Evolutionary conservation across 129 eudicot species (phyloP).

Genomic region (Flaveria linearis): DNA sequence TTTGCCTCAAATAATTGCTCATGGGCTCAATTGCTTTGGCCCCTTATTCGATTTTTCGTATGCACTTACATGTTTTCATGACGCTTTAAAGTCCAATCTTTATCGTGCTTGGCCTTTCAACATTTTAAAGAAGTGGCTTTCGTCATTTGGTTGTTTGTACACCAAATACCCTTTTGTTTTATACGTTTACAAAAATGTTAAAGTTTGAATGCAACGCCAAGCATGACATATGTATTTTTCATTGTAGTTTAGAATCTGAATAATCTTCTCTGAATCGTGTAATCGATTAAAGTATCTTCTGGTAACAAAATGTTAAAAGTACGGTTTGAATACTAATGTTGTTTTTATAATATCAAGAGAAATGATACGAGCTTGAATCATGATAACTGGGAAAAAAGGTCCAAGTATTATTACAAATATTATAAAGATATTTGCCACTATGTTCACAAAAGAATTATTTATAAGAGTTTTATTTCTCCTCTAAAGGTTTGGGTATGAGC

Average conservation of each 20-base stretch:
- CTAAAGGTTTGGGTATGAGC: constrained; percentile 31
- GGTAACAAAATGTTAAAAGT: not conserved
- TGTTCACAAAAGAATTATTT: constrained; percentile 30
- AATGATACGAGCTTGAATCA: not conserved
- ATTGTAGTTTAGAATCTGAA: no score
- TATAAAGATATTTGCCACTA: constrained; percentile 40
- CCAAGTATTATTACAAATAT: constrained; percentile 23
- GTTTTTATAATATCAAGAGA: not conserved
- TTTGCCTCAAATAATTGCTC: constrained; percentile 44
- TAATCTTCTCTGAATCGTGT: no score
- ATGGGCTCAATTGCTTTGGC: constrained; percentile 31
- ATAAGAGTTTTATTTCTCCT: constrained; percentile 26
- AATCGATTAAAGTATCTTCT: no score
- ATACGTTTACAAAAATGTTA: constrained; percentile 25
- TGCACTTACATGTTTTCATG: not conserved
- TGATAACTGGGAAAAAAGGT: constrained; percentile 31
- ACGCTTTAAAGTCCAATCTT: constrained; percentile 13
- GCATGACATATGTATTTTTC: not conserved
- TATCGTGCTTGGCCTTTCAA: constrained; percentile 31
- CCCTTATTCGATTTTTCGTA: not conserved
- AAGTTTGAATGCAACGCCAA: constrained; percentile 7
- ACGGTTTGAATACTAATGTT: not conserved
- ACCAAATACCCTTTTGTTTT: constrained; percentile 28
- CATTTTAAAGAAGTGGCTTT: constrained; percentile 41
- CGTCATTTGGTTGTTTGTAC: constrained; percentile 33